Conservation (phyloP, 768 basidiomycete genomes). For the Xerocomus brunneocitrinus region DNA sequence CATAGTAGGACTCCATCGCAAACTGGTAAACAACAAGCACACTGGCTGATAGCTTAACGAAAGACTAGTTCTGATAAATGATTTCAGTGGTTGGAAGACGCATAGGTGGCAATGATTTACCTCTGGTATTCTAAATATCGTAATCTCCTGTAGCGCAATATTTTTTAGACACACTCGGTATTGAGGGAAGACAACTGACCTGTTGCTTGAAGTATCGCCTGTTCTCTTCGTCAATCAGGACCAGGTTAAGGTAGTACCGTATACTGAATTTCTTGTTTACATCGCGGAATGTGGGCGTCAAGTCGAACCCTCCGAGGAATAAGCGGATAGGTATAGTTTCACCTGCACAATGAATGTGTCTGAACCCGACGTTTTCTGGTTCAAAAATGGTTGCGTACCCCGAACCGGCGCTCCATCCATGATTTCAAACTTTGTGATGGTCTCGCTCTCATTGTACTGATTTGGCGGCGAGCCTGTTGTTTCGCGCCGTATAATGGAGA, state of each 20-base stretch:
- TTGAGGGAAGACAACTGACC: constrained; percentile 35
- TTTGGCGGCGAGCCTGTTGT: constrained; percentile 98
- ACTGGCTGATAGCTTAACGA: constrained; percentile 1
- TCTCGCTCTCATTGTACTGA: constrained; percentile 98
- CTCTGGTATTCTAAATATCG: constrained; percentile 87
- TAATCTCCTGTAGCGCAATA: constrained; percentile 59
- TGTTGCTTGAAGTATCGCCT: constrained; percentile 97
- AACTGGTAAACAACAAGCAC: constrained; percentile 3
- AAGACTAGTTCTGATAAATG: constrained; percentile 32
- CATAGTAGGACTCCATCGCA: neutral
- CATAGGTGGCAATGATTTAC: constrained; percentile 34
- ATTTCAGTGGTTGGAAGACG: neutral
- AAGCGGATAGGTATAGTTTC: constrained; percentile 98
- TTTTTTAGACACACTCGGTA: neutral
- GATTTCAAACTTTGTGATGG: constrained; percentile 98
- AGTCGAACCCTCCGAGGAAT: constrained; percentile 96
- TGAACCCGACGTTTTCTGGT: neutral
- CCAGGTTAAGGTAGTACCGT: constrained; percentile 94
- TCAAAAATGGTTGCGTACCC: constrained; percentile 42
- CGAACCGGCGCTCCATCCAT: constrained; percentile 99
- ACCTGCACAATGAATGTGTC: constrained; percentile 42
- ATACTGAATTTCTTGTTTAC: constrained; percentile 99
- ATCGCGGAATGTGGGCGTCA: constrained; percentile 97
- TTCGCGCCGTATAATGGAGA: constrained; percentile 95
- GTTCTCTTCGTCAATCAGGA: constrained; percentile 97